Evolutionary conservation across 2,329 filamentous ascomycete genomes (phyloP).

Genomic region (Periglandula ipomoeae): DNA sequence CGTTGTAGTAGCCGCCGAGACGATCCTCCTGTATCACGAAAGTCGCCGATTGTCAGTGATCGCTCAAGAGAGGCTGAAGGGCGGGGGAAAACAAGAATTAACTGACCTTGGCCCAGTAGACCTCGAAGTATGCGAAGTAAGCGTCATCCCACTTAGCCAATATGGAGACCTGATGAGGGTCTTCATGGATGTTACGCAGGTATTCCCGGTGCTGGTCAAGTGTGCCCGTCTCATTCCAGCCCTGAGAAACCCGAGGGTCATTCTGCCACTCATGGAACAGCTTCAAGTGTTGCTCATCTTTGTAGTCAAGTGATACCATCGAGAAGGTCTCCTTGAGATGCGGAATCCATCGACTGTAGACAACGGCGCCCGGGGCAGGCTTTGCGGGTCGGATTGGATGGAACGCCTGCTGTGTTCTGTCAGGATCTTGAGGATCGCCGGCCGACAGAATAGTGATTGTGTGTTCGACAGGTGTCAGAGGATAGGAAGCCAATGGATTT

Average conservation of each 20-base stretch:
- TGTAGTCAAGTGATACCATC: conserved; percentile 64
- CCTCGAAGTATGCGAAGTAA: conserved; percentile 69
- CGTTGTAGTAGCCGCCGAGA: conserved; percentile 46
- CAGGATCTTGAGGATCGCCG: conserved; percentile 31
- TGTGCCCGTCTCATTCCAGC: conserved; percentile 73
- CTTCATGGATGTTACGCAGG: conserved; percentile 56
- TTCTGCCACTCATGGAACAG: conserved; percentile 79
- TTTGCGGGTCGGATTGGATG: conserved; percentile 67
- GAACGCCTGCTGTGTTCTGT: conserved; percentile 42
- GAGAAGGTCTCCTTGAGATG: conserved; percentile 69
- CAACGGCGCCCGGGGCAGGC: conserved; percentile 57
- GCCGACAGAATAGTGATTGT: conserved; percentile 29
- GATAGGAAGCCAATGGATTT: conserved; percentile 34
- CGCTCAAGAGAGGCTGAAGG: neutral
- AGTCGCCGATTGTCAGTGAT: neutral
- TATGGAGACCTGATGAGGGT: conserved; percentile 62
- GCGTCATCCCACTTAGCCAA: conserved; percentile 63
- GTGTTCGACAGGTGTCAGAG: conserved; percentile 39
- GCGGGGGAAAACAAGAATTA: neutral
- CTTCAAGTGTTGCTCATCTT: conserved; percentile 52
- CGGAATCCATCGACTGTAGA: conserved; percentile 73
- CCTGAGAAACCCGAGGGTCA: conserved; percentile 68
- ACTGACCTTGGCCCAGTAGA: conserved; percentile 62
- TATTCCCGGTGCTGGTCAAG: conserved; percentile 67
- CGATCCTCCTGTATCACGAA: conserved; percentile 37